phyloP scores from a whole-genome alignment of 2,329 filamentous ascomycete species.

The Fusarium heterosporum region DNA sequence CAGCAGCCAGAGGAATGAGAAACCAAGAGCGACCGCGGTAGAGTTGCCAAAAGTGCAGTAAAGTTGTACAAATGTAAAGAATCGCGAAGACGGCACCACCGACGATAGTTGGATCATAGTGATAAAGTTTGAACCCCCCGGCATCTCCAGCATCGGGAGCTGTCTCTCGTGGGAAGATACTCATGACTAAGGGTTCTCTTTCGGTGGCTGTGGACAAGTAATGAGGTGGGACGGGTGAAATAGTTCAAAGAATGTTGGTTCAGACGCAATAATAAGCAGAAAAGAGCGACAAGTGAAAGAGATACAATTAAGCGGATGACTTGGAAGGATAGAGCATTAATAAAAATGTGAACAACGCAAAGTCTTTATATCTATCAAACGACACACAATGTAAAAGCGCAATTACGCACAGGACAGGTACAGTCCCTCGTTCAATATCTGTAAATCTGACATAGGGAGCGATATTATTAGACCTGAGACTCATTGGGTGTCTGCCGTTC shows the following conservation, averaged over 20 bases:
- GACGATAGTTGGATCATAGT: conserved; percentile 3
- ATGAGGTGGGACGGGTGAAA: neutral
- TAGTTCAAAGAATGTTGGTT: neutral
- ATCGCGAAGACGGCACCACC: conserved; percentile 6
- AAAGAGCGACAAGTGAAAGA: neutral
- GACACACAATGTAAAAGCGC: neutral
- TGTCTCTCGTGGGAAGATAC: neutral
- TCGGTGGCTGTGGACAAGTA: accelerated
- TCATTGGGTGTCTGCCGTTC: neutral
- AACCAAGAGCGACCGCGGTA: conserved; percentile 7
- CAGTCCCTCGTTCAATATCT: neutral
- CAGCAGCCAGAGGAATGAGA: neutral
- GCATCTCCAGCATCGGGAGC: neutral
- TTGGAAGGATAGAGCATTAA: too few relatives aligned
- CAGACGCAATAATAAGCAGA: neutral
- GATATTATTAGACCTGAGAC: neutral
- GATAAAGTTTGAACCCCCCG: neutral
- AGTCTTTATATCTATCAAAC: neutral
- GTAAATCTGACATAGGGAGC: neutral
- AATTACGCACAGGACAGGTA: neutral
- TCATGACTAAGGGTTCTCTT: neutral
- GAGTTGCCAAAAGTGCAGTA: conserved; percentile 7
- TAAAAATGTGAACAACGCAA: neutral
- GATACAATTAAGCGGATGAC: neutral
- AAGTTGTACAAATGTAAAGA: neutral